Percentiles rank a stretch among this genome's conserved stretches.
Conservation (phyloP, 805 yeast genomes). For the Nakazawaea sp. region DNA sequence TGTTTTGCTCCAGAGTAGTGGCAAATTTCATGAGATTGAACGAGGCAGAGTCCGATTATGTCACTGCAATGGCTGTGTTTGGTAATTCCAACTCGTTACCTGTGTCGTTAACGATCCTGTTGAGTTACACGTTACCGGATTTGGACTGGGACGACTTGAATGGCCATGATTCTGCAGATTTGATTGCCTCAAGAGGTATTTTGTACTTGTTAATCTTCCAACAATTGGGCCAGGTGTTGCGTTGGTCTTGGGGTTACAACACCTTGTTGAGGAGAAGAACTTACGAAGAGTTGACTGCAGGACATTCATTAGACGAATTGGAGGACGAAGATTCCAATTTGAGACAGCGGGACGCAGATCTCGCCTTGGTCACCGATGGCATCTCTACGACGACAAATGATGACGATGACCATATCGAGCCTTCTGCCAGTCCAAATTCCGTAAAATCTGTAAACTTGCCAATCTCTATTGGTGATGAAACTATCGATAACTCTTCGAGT, state of each 20-base stretch:
- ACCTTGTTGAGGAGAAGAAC: slow-evolving; percentile 51
- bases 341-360: neutral
- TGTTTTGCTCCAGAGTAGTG: slow-evolving; percentile 49
- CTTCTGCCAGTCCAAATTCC: no score
- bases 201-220: slow-evolving; percentile 69
- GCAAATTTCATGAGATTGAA: slow-evolving; percentile 52
- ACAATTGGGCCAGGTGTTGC: slow-evolving; percentile 73
- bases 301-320: slow-evolving; percentile 4
- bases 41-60: slow-evolving; percentile 77
- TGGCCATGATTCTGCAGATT: slow-evolving; percentile 52
- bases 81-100: slow-evolving; percentile 95
- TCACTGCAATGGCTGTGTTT: slow-evolving; percentile 94
- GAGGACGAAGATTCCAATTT: slow-evolving; percentile 1
- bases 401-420: neutral
- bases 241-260: slow-evolving; percentile 89
- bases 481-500: neutral
- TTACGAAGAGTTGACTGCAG: slow-evolving; percentile 19
- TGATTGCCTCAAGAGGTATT: slow-evolving; percentile 73
- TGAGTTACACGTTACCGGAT: slow-evolving; percentile 70
- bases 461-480: neutral
- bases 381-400: neutral
- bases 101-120: slow-evolving; percentile 78
- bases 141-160: slow-evolving; percentile 69
- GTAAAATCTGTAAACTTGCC: no score
- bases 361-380: neutral